Evolutionary conservation across 2,329 filamentous ascomycete genomes (phyloP).

Genomic region (Aspergillus udagawae): DNA sequence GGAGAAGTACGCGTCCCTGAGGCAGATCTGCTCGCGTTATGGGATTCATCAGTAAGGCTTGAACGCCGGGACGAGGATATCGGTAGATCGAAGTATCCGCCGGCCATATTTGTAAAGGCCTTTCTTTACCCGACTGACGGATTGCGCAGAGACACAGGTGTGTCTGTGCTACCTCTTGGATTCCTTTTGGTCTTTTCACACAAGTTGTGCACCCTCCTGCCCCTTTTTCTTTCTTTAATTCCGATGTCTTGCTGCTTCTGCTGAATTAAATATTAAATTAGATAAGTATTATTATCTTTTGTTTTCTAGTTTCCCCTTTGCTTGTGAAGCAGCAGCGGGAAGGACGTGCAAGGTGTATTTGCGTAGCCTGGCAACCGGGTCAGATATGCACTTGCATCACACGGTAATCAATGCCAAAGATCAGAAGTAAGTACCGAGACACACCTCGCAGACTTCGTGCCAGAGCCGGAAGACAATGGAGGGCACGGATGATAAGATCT

Average conservation of each 20-base stretch:
- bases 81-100: conserved; percentile 32
- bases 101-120: conserved; percentile 23
- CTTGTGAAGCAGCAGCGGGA: not conserved
- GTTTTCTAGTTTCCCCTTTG: not conserved
- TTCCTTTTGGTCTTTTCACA: not conserved
- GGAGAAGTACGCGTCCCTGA: conserved; percentile 24
- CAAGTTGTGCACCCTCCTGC: not conserved
- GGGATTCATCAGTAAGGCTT: conserved; percentile 22
- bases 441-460: conserved; percentile 11
- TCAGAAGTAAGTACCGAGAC: conserved; percentile 5
- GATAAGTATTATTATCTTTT: not conserved
- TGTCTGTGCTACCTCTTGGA: conserved; percentile 10
- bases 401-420: not conserved
- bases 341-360: not conserved
- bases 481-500: conserved; percentile 11
- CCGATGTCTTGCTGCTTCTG: not conserved
- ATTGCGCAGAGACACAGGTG: not conserved
- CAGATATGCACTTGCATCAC: conserved; percentile 13
- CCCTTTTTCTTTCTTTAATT: not conserved
- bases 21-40: conserved; percentile 17
- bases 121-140: conserved; percentile 6
- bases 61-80: conserved; percentile 22
- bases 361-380: conserved; percentile 13
- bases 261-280: not conserved
- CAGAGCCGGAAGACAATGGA: not conserved